phyloP scores from a whole-genome alignment of 2,329 filamentous ascomycete species.

The Hypoxylon sp. region DNA sequence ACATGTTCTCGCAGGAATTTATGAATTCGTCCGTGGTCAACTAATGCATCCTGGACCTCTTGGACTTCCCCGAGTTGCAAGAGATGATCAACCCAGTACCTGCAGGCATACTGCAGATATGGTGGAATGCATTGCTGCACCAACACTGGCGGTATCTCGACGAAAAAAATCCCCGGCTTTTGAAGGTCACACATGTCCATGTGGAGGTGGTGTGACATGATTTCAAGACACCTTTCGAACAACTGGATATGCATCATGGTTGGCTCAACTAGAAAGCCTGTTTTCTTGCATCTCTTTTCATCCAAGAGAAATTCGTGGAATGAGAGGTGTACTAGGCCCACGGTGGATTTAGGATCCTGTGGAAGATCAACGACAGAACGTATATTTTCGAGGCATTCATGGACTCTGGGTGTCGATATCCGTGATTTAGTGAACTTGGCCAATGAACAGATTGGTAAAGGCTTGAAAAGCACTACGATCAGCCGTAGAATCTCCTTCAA shows the following conservation, averaged over 20 bases:
- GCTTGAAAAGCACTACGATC: constrained; percentile 11
- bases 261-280: constrained; percentile 8
- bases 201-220: constrained; percentile 20
- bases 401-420: not conserved
- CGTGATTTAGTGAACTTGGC: not conserved
- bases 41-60: not conserved
- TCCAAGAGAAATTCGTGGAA: constrained; percentile 30
- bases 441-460: constrained; percentile 14
- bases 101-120: constrained; percentile 30
- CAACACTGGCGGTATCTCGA: constrained; percentile 2
- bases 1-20: constrained; percentile 5
- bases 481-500: constrained; percentile 13
- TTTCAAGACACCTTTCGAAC: constrained; percentile 20
- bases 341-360: not conserved
- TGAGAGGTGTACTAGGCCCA: constrained; percentile 24
- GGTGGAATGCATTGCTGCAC: constrained; percentile 9
- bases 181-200: constrained; percentile 20
- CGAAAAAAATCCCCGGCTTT: constrained; percentile 12
- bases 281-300: not conserved
- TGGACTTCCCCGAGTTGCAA: not conserved
- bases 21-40: not conserved
- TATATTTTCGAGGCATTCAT: constrained; percentile 5
- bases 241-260: constrained; percentile 6
- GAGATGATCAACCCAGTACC: constrained; percentile 29
- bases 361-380: constrained; percentile 26